These are phyloP conservation scores for Tilletiopsis washingtonensis DNA, from an alignment of 1,284 basidiomycete genomes.

Conservation along the genomic window DNA sequence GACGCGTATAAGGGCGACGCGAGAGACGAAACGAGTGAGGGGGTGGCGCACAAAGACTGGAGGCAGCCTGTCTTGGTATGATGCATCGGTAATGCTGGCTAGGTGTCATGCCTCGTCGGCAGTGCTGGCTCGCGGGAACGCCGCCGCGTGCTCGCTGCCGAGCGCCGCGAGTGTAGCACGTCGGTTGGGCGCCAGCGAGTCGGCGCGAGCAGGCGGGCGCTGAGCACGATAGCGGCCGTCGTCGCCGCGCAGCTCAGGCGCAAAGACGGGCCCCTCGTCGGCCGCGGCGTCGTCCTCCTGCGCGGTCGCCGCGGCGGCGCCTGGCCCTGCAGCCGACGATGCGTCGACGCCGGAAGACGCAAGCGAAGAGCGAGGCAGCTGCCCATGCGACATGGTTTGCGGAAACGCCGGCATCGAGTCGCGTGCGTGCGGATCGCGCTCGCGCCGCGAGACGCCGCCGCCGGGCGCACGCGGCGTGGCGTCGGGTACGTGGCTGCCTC, in stretches of 20 bases:
- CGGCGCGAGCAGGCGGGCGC: conserved; percentile 1
- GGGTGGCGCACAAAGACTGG: no score
- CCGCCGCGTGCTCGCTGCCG: conserved; percentile 3
- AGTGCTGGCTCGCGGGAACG: no score
- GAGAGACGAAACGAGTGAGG: no score
- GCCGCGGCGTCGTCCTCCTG: neutral
- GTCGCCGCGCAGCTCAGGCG: neutral
- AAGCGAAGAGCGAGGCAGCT: no score
- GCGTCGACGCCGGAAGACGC: no score
- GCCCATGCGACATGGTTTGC: neutral
- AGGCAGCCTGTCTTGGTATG: no score
- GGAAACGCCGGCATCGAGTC: neutral
- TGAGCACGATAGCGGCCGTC: conserved; percentile 1
- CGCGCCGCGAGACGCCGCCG: no score
- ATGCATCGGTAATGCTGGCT: no score
- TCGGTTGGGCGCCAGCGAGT: conserved; percentile 1
- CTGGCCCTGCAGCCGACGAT: neutral
- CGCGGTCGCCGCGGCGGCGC: neutral
- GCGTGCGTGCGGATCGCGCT: neutral
- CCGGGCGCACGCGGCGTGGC: neutral
- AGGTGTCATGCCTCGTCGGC: no score
- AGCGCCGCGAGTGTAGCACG: conserved; percentile 2
- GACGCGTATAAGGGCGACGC: no score
- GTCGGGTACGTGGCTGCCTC: neutral
- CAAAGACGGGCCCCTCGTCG: neutral